Evolutionary conservation across 2,329 filamentous ascomycete species (phyloP).

Genomic region (Aplosporella prunicola): DNA sequence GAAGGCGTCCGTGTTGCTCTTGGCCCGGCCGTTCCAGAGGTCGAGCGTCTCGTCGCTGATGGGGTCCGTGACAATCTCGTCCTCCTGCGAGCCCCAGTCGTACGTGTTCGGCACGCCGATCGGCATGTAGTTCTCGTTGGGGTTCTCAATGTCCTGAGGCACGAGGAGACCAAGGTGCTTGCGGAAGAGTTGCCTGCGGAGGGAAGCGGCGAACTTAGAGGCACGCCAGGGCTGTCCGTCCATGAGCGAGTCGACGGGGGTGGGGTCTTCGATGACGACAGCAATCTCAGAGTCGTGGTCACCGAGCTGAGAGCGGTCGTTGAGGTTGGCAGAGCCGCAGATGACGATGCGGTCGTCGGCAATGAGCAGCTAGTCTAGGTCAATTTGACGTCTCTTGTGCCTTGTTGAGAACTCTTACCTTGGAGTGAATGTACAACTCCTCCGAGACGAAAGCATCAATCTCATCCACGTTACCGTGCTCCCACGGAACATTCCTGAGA

Average conservation of each 20-base stretch:
- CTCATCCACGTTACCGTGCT: conserved; percentile 44
- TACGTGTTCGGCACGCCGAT: conserved; percentile 47
- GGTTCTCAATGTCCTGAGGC: conserved; percentile 57
- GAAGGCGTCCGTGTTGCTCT: conserved; percentile 72
- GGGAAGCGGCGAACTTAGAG: conserved; percentile 65
- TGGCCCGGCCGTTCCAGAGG: conserved; percentile 65
- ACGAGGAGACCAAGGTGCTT: conserved; percentile 82
- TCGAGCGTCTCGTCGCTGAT: conserved; percentile 57
- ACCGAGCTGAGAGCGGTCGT: conserved; percentile 68
- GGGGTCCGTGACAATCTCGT: conserved; percentile 60
- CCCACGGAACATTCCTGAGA: conserved; percentile 55
- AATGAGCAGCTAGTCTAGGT: conserved; percentile 51
- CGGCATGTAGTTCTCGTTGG: conserved; percentile 48
- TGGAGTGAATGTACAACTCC: conserved; percentile 56
- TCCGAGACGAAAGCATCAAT: conserved; percentile 55
- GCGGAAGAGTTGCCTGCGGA: conserved; percentile 78
- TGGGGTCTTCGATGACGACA: conserved; percentile 75
- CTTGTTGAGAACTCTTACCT: conserved; percentile 33
- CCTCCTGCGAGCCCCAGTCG: conserved; percentile 39
- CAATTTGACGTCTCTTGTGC: conserved; percentile 14
- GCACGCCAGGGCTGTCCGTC: conserved; percentile 62
- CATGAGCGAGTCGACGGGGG: conserved; percentile 62
- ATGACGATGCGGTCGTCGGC: conserved; percentile 76
- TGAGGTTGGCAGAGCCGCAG: conserved; percentile 65
- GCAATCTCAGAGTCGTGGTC: conserved; percentile 82